These are phyloP conservation scores for Orychophragmus violaceus DNA, from an alignment of 345 rosid species.

Conservation along the genomic window DNA sequence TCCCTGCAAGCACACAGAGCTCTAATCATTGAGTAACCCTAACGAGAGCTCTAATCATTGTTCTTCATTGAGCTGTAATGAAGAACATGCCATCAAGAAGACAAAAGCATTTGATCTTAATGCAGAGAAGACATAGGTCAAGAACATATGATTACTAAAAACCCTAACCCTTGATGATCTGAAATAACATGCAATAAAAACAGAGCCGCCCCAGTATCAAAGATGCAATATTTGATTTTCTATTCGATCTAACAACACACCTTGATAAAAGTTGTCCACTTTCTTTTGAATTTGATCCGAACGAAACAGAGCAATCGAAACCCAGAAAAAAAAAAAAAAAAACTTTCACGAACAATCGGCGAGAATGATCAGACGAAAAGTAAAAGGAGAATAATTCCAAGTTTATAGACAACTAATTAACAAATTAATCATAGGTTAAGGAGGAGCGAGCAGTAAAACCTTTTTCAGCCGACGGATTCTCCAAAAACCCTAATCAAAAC, in stretches of 20 bases:
- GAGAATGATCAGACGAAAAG: background rate
- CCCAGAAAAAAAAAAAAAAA: background rate
- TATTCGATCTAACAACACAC: background rate
- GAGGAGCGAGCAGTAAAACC: slow-evolving; percentile 5
- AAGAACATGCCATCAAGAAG: background rate
- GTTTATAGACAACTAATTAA: background rate
- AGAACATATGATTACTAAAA: background rate
- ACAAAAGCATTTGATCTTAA: background rate
- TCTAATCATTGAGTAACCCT: no score
- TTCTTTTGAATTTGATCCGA: no score
- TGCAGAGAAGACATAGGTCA: background rate
- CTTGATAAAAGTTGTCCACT: no score
- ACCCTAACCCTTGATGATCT: background rate
- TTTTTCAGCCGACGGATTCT: slow-evolving; percentile 5
- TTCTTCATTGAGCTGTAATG: no score
- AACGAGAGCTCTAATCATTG: no score
- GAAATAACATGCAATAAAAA: background rate
- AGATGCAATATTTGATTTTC: background rate
- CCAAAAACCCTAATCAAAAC: slow-evolving; percentile 17
- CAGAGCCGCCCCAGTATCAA: background rate
- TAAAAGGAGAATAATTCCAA: background rate
- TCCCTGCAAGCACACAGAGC: slow-evolving; percentile 14
- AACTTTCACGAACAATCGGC: background rate
- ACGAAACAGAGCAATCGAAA: slow-evolving; percentile 13
- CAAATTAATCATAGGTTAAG: no score